Base-by-base conservation (phyloP, 2,329 filamentous ascomycete species). In the Beauveria medogensis region DNA sequence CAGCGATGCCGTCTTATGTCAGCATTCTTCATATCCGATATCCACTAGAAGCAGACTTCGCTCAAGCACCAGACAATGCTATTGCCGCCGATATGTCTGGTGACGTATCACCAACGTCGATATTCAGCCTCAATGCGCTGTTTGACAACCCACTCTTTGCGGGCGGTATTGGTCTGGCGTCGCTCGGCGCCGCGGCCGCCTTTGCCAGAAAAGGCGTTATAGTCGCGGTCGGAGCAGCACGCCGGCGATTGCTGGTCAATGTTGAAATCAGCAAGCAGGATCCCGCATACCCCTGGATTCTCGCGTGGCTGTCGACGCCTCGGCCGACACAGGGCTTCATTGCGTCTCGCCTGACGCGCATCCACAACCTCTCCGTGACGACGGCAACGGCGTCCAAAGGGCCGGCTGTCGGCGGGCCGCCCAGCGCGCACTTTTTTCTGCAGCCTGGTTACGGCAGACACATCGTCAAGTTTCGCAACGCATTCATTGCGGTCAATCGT, bases 241-340 rank as follows among this genome's bases (percentile, higher is more conserved):
- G 91, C 55, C 87, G 89, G 58, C 90, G 93, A 54, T 85, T 99
- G 76, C 86, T 99, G 34, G 91, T 97, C 68, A 92, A 97, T 69
- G 86, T 99, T 69, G 94, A 99, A 75, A 96, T 99, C 74, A 93
- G 90, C 73, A 90, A 91, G 71, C 90, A 93, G 69, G 94, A 99
- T 75, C 86, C 91, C 50, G 92, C 93, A 2, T 99, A 97, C 72
- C 87, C 87, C 46, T 97, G 92, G 93, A 86, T 99, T 47, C 81
- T 99, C 10, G 88, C 92, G 65, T 99, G 94, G 92, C 89, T 99
- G 72, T 92, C 92, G 7, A 83, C 91, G 60, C 91, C 91, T 65
- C 90, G 92, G 56, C 82, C 86, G 59, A 74, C 79, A 69, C 78
- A 69, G 67, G 90, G 80, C 63, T 88, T 81, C 69, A 75, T 87